Conservation (phyloP, 768 basidiomycete genomes). For the Amanita subjunquillea region DNA sequence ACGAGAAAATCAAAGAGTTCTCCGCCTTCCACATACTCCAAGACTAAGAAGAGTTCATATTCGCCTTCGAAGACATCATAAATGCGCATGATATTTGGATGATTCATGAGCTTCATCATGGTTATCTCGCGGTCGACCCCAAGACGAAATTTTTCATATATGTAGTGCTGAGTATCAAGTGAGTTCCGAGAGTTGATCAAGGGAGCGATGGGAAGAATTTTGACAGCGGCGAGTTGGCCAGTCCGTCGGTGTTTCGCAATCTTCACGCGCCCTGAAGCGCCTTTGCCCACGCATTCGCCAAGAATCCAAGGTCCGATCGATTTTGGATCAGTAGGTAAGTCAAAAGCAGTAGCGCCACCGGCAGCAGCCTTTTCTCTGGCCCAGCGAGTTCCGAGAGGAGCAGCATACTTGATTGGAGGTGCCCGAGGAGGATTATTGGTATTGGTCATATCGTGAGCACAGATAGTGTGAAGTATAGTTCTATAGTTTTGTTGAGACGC, state of each 20-base stretch:
- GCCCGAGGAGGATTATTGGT: conserved; percentile 55
- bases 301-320: conserved; percentile 87
- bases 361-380: conserved; percentile 82
- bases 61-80: conserved; percentile 95
- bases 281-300: conserved; percentile 90
- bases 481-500: conserved; percentile 21
- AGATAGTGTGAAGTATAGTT: conserved; percentile 16
- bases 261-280: conserved; percentile 89
- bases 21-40: conserved; percentile 94
- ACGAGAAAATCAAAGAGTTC: conserved; percentile 96
- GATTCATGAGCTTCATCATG: conserved; percentile 99
- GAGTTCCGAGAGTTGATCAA: conserved; percentile 65
- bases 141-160: conserved; percentile 72
- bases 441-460: conserved; percentile 24
- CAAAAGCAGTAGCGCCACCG: conserved; percentile 60
- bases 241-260: conserved; percentile 82
- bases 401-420: conserved; percentile 60
- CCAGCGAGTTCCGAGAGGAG: conserved; percentile 76
- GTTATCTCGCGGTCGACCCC: conserved; percentile 92
- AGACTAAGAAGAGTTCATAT: conserved; percentile 81
- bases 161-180: conserved; percentile 53
- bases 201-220: conserved; percentile 83
- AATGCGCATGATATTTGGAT: conserved; percentile 91
- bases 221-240: conserved; percentile 89
- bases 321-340: conserved; percentile 77